phyloP scores from a whole-genome alignment of 1,284 basidiomycete genomes.

The Irpex rosettiformis region DNA sequence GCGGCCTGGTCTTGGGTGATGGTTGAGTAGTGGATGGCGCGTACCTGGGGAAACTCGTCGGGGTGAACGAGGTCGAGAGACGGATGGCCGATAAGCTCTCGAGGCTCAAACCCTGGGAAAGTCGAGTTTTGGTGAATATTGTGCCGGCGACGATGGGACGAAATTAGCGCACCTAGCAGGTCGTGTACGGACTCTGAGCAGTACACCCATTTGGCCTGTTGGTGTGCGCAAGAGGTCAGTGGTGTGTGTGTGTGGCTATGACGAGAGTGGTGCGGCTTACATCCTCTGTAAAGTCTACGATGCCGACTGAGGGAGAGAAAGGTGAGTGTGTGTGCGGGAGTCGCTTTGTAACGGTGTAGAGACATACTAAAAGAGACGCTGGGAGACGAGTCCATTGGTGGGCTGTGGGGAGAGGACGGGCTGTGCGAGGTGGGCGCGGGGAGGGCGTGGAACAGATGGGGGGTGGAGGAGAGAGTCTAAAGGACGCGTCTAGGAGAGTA shows the following conservation, averaged over 20 bases:
- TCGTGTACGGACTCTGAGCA: conserved; percentile 68
- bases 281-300: conserved; percentile 71
- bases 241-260: conserved; percentile 13
- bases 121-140: conserved; percentile 4
- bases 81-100: conserved; percentile 61
- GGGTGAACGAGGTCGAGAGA: conserved; percentile 73
- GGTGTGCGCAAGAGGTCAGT: conserved; percentile 3
- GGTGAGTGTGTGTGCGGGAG: conserved; percentile 1
- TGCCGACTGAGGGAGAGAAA: conserved; percentile 47
- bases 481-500: neutral
- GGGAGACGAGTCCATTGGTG: conserved; percentile 46
- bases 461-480: neutral
- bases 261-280: conserved; percentile 31
- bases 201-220: conserved; percentile 68
- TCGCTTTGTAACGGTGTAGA: conserved; percentile 1
- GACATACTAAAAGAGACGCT: conserved; percentile 69
- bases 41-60: conserved; percentile 62
- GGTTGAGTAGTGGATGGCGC: conserved; percentile 67
- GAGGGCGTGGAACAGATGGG: neutral
- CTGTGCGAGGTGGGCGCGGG: neutral
- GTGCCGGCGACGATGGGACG: neutral
- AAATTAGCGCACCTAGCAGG: conserved; percentile 53
- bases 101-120: conserved; percentile 46
- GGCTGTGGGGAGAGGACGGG: neutral
- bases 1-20: conserved; percentile 74